A percentile compares a stretch with the other conserved stretches of the same genome.
Evolutionary conservation across 805 yeast genomes (phyloP).

Genomic region (Myxozyma udenii): DNA sequence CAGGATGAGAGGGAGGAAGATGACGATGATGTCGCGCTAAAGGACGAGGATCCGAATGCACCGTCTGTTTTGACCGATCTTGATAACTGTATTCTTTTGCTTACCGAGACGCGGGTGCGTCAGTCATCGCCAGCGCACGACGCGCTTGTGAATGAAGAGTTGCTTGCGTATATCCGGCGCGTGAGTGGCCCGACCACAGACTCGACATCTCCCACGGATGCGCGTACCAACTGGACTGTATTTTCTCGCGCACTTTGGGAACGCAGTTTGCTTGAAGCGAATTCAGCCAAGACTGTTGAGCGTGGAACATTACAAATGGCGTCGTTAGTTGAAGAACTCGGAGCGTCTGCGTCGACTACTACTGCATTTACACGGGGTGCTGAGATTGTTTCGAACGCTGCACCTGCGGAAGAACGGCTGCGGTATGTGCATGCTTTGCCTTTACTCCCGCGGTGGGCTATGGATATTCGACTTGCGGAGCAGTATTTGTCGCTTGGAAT

Average conservation of each 20-base stretch:
- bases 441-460: constrained; percentile 75
- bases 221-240: constrained; percentile 63
- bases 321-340: constrained; percentile 83
- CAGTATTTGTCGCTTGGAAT: constrained; percentile 82
- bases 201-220: constrained; percentile 37
- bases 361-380: constrained; percentile 23
- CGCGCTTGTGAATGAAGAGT: constrained; percentile 73
- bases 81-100: constrained; percentile 71
- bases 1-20: constrained; percentile 29
- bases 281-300: constrained; percentile 80
- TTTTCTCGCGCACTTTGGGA: constrained; percentile 86
- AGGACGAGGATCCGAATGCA: constrained; percentile 62
- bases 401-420: constrained; percentile 52
- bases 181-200: constrained; percentile 44
- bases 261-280: constrained; percentile 78
- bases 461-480: constrained; percentile 82
- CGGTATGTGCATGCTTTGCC: constrained; percentile 72
- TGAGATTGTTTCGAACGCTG: constrained; percentile 31
- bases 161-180: constrained; percentile 71
- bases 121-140: constrained; percentile 65
- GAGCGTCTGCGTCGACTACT: constrained; percentile 49
- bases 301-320: constrained; percentile 93
- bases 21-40: constrained; percentile 42
- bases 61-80: constrained; percentile 71
- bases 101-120: constrained; percentile 60